Conservation (phyloP, 1,284 basidiomycete species). For the Mycosarcoma maydis region DNA sequence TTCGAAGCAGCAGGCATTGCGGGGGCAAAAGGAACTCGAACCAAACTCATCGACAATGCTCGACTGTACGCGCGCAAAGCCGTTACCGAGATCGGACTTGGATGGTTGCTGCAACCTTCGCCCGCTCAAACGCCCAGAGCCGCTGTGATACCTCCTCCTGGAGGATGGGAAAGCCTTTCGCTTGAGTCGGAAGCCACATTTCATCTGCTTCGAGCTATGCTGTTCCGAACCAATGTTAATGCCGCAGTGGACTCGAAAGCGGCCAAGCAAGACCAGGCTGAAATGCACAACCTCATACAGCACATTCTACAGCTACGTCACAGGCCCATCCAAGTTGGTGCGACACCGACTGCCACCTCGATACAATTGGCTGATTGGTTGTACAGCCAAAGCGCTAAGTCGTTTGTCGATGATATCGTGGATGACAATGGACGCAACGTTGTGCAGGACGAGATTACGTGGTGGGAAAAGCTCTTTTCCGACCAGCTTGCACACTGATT, state of each 20-base stretch:
- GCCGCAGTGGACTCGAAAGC: conserved; percentile 1
- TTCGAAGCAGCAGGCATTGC: conserved; percentile 33
- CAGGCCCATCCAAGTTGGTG: conserved; percentile 22
- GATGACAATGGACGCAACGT: conserved; percentile 30
- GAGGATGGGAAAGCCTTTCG: conserved; percentile 48
- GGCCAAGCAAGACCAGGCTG: conserved; percentile 6
- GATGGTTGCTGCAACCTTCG: conserved; percentile 33
- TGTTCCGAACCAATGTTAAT: conserved; percentile 15
- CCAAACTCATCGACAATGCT: conserved; percentile 47
- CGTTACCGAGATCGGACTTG: conserved; percentile 48
- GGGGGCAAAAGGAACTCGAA: conserved; percentile 31
- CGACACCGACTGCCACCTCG: conserved; percentile 7
- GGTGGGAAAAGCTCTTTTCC: conserved; percentile 34
- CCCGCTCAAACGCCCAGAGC: conserved; percentile 8
- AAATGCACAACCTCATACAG: conserved; percentile 9
- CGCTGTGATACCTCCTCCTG: conserved; percentile 16
- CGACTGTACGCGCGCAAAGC: conserved; percentile 51
- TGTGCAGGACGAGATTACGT: conserved; percentile 19
- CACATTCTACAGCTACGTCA: conserved; percentile 25
- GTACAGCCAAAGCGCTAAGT: conserved; percentile 23
- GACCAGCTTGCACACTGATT: conserved; percentile 9
- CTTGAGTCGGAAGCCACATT: conserved; percentile 31
- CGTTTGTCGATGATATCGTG: conserved; percentile 29
- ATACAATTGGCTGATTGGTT: conserved; percentile 25
- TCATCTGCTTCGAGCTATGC: conserved; percentile 32